A percentile compares a stretch with the other conserved stretches of the same genome.
Conservation (phyloP, 225 moss, liverwort and hornwort species). For the Rhytidiadelphus loreus region DNA sequence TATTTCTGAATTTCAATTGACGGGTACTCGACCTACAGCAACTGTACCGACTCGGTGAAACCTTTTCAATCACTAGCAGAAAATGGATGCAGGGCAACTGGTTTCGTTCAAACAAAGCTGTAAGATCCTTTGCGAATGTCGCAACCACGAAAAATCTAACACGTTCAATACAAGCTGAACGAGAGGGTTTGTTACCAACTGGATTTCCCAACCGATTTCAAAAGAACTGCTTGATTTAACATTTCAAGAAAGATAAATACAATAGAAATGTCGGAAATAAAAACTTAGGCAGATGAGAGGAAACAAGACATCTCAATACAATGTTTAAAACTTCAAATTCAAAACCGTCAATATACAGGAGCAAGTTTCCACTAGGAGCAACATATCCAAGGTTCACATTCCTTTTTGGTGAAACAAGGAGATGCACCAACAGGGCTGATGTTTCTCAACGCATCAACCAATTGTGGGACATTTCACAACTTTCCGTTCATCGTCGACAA, state of each 20-base stretch:
- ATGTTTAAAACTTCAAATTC: background rate
- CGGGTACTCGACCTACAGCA: background rate
- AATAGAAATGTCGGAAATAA: background rate
- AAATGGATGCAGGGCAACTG: too few species aligned
- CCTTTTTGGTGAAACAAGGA: background rate
- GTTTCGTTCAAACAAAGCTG: background rate
- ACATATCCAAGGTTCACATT: slow-evolving; percentile 2
- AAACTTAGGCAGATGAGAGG: background rate
- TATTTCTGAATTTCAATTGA: background rate
- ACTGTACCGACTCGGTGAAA: background rate
- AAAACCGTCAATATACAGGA: background rate
- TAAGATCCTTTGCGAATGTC: background rate
- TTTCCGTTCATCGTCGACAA: slow-evolving; percentile 24
- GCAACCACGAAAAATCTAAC: background rate
- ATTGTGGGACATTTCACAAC: slow-evolving; percentile 32
- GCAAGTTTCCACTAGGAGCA: background rate
- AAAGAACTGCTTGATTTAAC: background rate
- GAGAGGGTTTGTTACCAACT: background rate
- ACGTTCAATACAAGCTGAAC: background rate
- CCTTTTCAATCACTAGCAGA: background rate
- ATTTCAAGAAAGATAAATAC: background rate
- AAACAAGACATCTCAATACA: background rate
- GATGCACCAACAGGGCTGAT: background rate
- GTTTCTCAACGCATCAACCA: slow-evolving; percentile 16
- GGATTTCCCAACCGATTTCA: background rate